Percentiles rank a stretch among this genome's conserved stretches.
These are phyloP conservation scores for Botrytis squamosa DNA, from an alignment of 2,329 filamentous ascomycete species.

Conservation along the genomic window DNA sequence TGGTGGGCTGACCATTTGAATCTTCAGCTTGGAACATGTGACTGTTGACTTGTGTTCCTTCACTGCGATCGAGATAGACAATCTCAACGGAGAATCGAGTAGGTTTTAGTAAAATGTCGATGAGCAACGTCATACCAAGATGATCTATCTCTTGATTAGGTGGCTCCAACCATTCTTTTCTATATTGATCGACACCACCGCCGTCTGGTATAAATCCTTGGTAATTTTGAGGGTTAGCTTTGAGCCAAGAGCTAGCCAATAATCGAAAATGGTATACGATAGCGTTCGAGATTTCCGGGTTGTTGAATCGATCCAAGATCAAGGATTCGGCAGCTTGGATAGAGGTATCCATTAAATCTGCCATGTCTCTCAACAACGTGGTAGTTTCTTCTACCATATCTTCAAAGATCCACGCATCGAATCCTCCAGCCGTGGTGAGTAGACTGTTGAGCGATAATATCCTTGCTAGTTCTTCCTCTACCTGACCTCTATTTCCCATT, in stretches of 20 bases:
- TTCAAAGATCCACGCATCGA: conserved; percentile 68
- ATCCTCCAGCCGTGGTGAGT: conserved; percentile 69
- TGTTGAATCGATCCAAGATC: conserved; percentile 69
- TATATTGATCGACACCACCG: conserved; percentile 64
- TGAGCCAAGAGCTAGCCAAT: conserved; percentile 81
- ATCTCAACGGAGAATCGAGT: conserved; percentile 80
- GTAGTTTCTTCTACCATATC: conserved; percentile 80
- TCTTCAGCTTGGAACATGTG: conserved; percentile 44
- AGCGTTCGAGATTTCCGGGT: conserved; percentile 61
- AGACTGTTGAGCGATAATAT: conserved; percentile 70
- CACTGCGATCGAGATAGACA: conserved; percentile 84
- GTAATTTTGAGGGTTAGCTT: conserved; percentile 67
- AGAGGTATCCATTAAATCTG: conserved; percentile 50
- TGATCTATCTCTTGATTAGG: conserved; percentile 85
- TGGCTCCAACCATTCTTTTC: conserved; percentile 67
- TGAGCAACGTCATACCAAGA: conserved; percentile 74
- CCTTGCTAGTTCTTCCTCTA: conserved; percentile 70
- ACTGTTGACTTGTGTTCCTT: conserved; percentile 71
- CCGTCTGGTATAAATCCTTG: conserved; percentile 66
- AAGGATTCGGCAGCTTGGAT: conserved; percentile 53
- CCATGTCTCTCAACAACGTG: conserved; percentile 63
- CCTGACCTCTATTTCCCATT: conserved; percentile 59
- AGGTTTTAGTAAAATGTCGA: conserved; percentile 76
- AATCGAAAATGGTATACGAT: conserved; percentile 86
- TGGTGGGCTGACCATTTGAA: conserved; percentile 39